Conservation (phyloP, 257 asterid species). For the Solanum peruvianum region DNA sequence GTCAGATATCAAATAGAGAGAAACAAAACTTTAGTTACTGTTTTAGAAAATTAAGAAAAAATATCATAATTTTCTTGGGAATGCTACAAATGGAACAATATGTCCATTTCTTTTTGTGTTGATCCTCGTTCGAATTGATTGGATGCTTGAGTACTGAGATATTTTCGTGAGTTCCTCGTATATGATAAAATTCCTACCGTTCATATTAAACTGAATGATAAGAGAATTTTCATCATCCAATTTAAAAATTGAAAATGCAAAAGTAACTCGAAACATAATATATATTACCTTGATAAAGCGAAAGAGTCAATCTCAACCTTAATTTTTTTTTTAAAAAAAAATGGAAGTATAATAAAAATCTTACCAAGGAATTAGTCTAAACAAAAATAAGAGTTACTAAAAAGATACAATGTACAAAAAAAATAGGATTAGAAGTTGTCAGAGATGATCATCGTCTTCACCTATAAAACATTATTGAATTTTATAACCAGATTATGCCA, state of each 20-base stretch:
- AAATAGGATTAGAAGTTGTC: neutral
- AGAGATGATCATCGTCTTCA: neutral
- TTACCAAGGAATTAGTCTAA: neutral
- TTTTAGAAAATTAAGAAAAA: neutral
- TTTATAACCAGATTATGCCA: no score
- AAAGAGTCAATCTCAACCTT: neutral
- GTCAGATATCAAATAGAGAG: no score
- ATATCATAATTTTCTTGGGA: neutral
- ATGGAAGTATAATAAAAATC: neutral
- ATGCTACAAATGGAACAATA: no score
- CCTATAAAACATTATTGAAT: no score
- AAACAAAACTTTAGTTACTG: neutral
- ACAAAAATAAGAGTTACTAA: neutral
- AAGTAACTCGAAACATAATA: no score
- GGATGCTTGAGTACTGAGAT: no score
- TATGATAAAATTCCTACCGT: no score
- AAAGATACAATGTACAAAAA: neutral
- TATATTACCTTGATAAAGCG: neutral
- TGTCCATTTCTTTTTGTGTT: no score
- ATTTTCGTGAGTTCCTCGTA: no score
- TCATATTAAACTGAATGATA: neutral
- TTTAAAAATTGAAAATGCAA: accelerated
- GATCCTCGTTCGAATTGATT: no score
- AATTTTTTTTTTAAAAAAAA: no score
- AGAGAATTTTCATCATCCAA: neutral